phyloP scores from a whole-genome alignment of 805 yeast genomes.

The Candida krabiensis region DNA sequence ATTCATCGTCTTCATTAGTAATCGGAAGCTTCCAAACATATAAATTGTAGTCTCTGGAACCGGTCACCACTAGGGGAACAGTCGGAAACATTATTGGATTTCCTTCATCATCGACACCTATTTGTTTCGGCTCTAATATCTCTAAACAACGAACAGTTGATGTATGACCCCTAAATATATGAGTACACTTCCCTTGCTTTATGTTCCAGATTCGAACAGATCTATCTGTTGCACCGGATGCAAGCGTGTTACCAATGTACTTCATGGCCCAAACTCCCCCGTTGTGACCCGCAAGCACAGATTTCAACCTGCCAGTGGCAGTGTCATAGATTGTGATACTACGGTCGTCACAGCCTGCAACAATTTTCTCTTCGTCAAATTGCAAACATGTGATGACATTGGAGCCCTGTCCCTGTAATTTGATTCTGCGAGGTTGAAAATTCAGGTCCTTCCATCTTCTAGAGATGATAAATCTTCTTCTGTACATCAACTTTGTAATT shows the following conservation, averaged over 20 bases:
- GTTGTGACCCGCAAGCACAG: constrained; percentile 79
- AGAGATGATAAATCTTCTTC: constrained; percentile 56
- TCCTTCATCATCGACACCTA: constrained; percentile 63
- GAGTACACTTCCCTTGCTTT: constrained; percentile 81
- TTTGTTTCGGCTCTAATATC: constrained; percentile 64
- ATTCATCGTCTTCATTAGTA: constrained; percentile 33
- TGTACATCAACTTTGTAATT: constrained; percentile 44
- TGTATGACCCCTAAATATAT: constrained; percentile 86
- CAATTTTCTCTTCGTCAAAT: constrained; percentile 85
- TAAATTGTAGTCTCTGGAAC: constrained; percentile 79
- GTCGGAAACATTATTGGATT: constrained; percentile 56
- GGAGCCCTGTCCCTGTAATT: constrained; percentile 66
- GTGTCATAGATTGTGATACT: constrained; percentile 81
- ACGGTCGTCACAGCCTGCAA: constrained; percentile 90
- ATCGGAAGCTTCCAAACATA: constrained; percentile 79
- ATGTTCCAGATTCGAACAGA: constrained; percentile 94
- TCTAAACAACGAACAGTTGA: constrained; percentile 93
- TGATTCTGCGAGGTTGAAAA: constrained; percentile 64
- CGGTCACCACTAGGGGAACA: constrained; percentile 74
- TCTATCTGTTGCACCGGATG: constrained; percentile 93
- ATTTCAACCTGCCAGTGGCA: constrained; percentile 60
- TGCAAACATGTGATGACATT: constrained; percentile 94
- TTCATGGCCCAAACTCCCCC: constrained; percentile 99
- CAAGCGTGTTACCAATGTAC: constrained; percentile 77
- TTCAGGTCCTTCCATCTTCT: constrained; percentile 79